phyloP scores from a whole-genome alignment of 140 eudicot genomes.

The Senecio squalidus region DNA sequence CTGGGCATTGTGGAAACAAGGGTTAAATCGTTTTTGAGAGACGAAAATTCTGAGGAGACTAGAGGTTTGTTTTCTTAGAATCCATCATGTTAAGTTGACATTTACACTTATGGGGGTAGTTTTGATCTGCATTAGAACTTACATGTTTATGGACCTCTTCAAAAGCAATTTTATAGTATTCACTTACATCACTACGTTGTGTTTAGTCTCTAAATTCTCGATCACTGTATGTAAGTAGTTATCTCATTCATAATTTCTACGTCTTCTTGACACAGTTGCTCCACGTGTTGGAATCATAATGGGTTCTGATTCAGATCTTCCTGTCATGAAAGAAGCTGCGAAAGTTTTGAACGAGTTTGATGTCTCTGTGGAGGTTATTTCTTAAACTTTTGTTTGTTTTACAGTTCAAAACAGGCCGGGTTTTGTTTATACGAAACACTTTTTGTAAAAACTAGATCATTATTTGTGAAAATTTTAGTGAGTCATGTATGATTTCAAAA shows the following conservation, averaged over 20 bases:
- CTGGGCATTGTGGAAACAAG: conserved; percentile 69
- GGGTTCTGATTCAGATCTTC: conserved; percentile 99
- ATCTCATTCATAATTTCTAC: neutral
- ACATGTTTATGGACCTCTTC: no score
- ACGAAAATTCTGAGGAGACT: conserved; percentile 42
- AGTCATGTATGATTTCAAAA: neutral
- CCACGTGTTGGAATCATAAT: conserved; percentile 91
- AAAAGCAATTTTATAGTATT: no score
- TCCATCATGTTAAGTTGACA: neutral
- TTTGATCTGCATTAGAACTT: neutral
- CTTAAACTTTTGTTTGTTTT: neutral
- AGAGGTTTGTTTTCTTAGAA: no score
- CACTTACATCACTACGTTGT: neutral
- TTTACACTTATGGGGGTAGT: neutral
- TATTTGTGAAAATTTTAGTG: neutral
- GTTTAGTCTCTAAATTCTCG: neutral
- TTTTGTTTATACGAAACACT: neutral
- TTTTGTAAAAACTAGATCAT: no score
- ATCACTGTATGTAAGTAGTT: neutral
- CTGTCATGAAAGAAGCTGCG: conserved; percentile 98
- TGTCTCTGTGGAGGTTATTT: conserved; percentile 65
- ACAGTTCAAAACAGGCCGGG: neutral
- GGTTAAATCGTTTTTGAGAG: conserved; percentile 51
- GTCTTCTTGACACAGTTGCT: conserved; percentile 32
- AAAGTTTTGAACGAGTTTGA: conserved; percentile 59